Evolutionary conservation across 257 asterid genomes (phyloP).

Genomic region (Haberlea rhodopensis): DNA sequence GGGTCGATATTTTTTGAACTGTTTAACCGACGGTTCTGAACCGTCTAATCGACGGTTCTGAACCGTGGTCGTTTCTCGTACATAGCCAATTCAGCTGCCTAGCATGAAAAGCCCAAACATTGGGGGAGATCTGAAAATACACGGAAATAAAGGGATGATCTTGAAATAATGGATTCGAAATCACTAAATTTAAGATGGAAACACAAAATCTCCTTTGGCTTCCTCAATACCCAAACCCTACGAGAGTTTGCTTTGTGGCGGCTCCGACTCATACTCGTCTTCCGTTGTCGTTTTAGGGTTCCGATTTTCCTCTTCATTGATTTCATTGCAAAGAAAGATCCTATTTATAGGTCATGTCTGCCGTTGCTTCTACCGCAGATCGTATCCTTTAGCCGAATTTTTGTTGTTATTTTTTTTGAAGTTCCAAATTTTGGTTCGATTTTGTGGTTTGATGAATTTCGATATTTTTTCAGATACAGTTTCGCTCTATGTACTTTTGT

Average conservation of each 20-base stretch:
- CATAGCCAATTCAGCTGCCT: too few species aligned
- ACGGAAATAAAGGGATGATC: conserved; percentile 32
- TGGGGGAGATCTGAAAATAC: conserved; percentile 30
- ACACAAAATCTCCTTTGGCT: conserved; percentile 28
- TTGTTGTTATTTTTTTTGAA: not conserved
- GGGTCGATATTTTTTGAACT: too few species aligned
- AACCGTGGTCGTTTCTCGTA: too few species aligned
- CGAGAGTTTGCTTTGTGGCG: conserved; percentile 18
- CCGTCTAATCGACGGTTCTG: too few species aligned
- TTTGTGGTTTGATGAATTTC: not conserved
- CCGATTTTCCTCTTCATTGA: not conserved
- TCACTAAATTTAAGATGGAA: conserved; percentile 24
- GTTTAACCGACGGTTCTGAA: too few species aligned
- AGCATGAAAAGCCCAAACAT: not conserved
- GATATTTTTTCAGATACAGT: not conserved
- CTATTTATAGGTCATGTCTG: conserved; percentile 40
- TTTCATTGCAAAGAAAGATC: conserved; percentile 10
- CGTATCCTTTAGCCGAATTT: conserved; percentile 48
- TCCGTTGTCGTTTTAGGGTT: conserved; percentile 8
- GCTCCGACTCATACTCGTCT: conserved; percentile 43
- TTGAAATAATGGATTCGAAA: not conserved
- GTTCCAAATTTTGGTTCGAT: not conserved
- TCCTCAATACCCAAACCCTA: conserved; percentile 48
- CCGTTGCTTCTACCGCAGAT: conserved; percentile 57
- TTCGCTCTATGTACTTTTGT: not conserved